Percentiles rank a stretch among this genome's conserved stretches.
These are phyloP conservation scores for Phytopythium boreale DNA, from an alignment of 352 stramenopile genomes.

Conservation along the genomic window DNA sequence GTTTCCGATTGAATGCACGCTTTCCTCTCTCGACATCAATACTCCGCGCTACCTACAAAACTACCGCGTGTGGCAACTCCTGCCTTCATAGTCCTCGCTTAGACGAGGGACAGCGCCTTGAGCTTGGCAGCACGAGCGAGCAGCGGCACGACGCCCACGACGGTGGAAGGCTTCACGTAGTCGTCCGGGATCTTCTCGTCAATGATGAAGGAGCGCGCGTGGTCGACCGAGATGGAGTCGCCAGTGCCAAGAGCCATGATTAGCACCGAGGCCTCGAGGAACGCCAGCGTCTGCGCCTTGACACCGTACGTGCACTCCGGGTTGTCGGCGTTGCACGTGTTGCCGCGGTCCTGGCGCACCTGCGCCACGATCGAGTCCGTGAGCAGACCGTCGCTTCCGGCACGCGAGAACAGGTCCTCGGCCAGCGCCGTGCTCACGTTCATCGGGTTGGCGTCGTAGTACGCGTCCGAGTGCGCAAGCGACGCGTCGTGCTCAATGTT, in stretches of 20 bases:
- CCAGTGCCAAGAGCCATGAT: constrained; percentile 16
- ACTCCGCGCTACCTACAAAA: not conserved
- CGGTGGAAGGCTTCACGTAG: constrained; percentile 12
- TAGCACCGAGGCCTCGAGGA: constrained; percentile 21
- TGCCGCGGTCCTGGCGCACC: constrained; percentile 20
- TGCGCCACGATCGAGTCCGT: constrained; percentile 20
- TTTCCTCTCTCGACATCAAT: not conserved
- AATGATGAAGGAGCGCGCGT: constrained; percentile 28
- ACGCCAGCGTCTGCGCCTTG: constrained; percentile 17
- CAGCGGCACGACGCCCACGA: constrained; percentile 14
- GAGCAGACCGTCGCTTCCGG: constrained; percentile 17
- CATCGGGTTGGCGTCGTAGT: constrained; percentile 29
- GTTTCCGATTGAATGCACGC: not conserved
- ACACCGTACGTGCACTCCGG: constrained; percentile 20
- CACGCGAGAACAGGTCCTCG: constrained; percentile 23
- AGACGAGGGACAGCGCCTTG: constrained; percentile 23
- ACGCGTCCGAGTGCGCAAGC: constrained; percentile 32
- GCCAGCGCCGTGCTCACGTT: constrained; percentile 20
- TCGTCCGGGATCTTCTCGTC: constrained; percentile 29
- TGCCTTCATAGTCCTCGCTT: not conserved
- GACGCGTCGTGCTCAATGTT: constrained; percentile 48
- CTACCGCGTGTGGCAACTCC: not conserved
- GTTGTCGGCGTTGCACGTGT: constrained; percentile 27
- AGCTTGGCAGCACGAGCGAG: constrained; percentile 17
- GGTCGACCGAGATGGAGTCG: constrained; percentile 23